Conservation (phyloP, 352 stramenopile species). For the Elongisporangium senticosum region DNA sequence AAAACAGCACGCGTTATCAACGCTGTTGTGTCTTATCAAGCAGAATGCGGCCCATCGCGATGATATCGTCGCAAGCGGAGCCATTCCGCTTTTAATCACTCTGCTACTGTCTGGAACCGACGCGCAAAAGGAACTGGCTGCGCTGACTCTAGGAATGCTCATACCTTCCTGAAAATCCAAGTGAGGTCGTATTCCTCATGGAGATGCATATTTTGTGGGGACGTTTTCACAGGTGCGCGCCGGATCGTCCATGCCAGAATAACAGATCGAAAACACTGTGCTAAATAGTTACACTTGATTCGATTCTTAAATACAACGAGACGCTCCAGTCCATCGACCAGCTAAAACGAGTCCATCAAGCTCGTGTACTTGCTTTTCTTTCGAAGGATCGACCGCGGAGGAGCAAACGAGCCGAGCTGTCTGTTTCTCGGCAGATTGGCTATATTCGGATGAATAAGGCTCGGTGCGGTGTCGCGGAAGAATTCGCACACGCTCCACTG, state of each 20-base stretch:
- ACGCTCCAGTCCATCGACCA: not conserved
- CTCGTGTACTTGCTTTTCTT: slow-evolving; percentile 51
- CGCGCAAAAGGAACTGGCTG: not conserved
- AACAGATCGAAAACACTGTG: no score
- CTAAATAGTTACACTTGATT: no score
- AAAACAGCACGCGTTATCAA: not conserved
- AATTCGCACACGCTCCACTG: slow-evolving; percentile 57
- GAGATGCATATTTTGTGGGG: no score
- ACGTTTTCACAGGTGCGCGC: no score
- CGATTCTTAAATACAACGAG: no score
- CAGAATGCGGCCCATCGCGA: not conserved
- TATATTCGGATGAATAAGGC: slow-evolving; percentile 17
- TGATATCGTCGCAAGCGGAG: not conserved
- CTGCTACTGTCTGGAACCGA: not conserved
- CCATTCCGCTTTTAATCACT: not conserved
- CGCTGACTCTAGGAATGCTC: not conserved
- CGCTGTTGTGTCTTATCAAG: not conserved
- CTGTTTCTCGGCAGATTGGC: slow-evolving; percentile 5
- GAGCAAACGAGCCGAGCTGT: slow-evolving; percentile 2
- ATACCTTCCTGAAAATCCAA: not conserved
- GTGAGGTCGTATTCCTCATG: no score
- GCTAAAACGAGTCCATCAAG: slow-evolving; percentile 14
- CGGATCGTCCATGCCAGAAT: no score
- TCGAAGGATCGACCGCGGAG: slow-evolving; percentile 38
- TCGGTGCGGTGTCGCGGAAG: slow-evolving; percentile 26